Percentiles rank a stretch among this genome's conserved stretches.
phyloP scores from a whole-genome alignment of 2,329 filamentous ascomycete genomes.

The Verticillium longisporum region DNA sequence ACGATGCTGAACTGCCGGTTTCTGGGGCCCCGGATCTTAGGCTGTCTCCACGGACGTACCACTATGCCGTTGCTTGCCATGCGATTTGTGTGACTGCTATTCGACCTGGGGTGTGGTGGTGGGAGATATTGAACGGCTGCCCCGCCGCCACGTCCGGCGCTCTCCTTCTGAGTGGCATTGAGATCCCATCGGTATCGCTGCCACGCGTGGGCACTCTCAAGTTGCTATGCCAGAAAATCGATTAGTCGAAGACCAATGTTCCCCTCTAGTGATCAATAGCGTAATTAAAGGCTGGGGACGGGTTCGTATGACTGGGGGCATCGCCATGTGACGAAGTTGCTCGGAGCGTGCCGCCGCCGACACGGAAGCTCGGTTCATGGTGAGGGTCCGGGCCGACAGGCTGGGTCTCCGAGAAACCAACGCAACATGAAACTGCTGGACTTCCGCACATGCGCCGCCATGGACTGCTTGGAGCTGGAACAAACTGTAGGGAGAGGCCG shows the following conservation, averaged over 20 bases:
- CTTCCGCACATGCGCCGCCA: neutral
- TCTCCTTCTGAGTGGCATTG: too few species aligned
- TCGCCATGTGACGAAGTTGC: neutral
- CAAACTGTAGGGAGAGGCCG: too few species aligned
- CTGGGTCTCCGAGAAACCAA: neutral
- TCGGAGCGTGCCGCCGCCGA: neutral
- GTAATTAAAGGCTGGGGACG: neutral
- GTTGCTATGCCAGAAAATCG: too few species aligned
- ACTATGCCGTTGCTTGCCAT: neutral
- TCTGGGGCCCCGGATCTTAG: neutral
- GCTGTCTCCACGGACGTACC: neutral
- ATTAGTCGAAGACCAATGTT: too few species aligned
- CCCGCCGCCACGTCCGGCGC: neutral
- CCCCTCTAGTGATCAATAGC: too few species aligned
- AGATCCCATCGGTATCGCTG: too few species aligned
- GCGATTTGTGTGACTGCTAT: neutral
- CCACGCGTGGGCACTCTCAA: too few species aligned
- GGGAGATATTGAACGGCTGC: neutral
- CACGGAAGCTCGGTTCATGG: neutral
- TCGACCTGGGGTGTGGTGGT: neutral
- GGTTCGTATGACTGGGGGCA: neutral
- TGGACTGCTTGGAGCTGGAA: neutral
- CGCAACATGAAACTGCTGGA: neutral
- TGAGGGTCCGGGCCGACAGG: neutral
- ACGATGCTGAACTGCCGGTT: neutral